Percentiles rank a stretch among this genome's conserved stretches.
These are phyloP conservation scores for Dothistroma septosporum DNA, from an alignment of 2,329 filamentous ascomycete species.

Conservation along the genomic window DNA sequence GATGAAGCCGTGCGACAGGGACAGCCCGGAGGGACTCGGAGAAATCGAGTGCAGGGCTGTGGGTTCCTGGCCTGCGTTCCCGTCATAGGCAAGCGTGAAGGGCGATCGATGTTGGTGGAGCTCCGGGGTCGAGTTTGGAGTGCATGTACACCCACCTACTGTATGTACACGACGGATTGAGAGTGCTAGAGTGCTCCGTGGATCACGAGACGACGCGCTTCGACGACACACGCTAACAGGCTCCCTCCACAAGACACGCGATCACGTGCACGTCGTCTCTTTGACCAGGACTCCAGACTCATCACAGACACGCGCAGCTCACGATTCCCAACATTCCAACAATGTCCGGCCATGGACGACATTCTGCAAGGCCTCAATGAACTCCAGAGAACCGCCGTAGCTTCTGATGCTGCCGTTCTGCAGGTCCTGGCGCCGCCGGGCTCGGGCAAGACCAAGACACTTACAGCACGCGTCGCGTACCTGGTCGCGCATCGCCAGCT, in stretches of 20 bases:
- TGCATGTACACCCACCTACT: no score
- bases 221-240: no score
- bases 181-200: no score
- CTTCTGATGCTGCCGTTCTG: slow-evolving; percentile 56
- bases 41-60: no score
- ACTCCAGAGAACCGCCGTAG: slow-evolving; percentile 62
- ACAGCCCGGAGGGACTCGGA: no score
- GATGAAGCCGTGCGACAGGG: not conserved
- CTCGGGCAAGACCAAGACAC: slow-evolving; percentile 88
- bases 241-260: no score
- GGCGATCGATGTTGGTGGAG: no score
- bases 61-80: no score
- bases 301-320: not conserved
- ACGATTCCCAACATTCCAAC: not conserved
- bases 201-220: no score
- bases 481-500: slow-evolving; percentile 69
- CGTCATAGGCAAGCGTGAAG: no score
- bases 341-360: slow-evolving; percentile 43
- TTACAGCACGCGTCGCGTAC: slow-evolving; percentile 89
- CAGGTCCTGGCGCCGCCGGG: slow-evolving; percentile 62
- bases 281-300: not conserved
- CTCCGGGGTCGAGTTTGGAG: not conserved
- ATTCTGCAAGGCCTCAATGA: slow-evolving; percentile 61
- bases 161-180: no score
- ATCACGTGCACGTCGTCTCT: not conserved